Base-by-base conservation (phyloP, 441 rosid species). In the Pelargonium citronellum region DNA sequence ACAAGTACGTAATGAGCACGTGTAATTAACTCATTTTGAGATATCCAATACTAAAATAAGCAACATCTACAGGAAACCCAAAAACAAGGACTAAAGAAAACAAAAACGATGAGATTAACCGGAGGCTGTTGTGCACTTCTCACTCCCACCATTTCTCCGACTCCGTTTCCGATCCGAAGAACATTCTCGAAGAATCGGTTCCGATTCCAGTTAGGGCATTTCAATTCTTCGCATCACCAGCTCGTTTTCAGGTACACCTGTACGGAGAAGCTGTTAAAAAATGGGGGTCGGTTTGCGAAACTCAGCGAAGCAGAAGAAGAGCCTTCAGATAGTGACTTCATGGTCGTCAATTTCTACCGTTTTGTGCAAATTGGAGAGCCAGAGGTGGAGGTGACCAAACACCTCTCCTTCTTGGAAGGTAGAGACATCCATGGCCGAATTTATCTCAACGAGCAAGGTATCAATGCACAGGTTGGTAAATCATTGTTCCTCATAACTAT, bases 361-460 rank as follows among this genome's bases (percentile, higher is more conserved):
- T 90, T 90, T 67, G 92, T 92, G 12, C 69, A 72, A 55, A 73
- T 92, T 22, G 39, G 47, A 27, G 83, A 92, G 43, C 90, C 96
- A 13, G 79, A 74, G 7, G 71, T 68, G 51, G 96, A 87, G 84
- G 83, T 91, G 72, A 80, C 83, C 12, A 87, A 85, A 77, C 98
- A 92, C 78, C 81, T 81, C 55, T 67, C 81, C 3, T 89, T 92
- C 83, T 76, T 91, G 68, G 44, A 87, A 93, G 90, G 72, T 74
- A 84, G 80, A 69, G 86, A 92, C 77, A 80, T 91, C 69, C 89
- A 49, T 70, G 98, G 98, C 64, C 83, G 96, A 64, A 82, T 92
- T 64, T 88, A 92, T 79, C 74, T 92, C 72, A 90, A 83, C 72
- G 95, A 84, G 77, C 96, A 89, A 87, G 98, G 98, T 71, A 87